phyloP scores from a whole-genome alignment of 805 yeast species.

The Myxozyma monticola region DNA sequence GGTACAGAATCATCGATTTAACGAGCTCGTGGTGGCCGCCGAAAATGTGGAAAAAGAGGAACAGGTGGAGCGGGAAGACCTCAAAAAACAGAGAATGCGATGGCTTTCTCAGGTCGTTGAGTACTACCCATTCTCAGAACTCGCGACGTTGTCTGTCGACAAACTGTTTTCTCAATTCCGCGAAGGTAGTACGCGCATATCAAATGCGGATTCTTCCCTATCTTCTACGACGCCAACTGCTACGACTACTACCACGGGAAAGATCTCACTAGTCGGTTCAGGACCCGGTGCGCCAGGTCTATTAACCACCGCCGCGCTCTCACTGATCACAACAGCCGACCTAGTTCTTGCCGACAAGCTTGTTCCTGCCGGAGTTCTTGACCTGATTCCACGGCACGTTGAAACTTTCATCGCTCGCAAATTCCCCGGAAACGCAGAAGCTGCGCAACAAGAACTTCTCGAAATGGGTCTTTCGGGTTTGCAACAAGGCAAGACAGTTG shows the following conservation, averaged over 20 bases:
- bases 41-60: conserved; percentile 41
- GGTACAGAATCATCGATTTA: conserved; percentile 58
- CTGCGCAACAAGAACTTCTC: conserved; percentile 83
- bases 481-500: conserved; percentile 69
- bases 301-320: conserved; percentile 80
- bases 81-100: conserved; percentile 55
- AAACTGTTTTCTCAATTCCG: conserved; percentile 53
- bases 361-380: conserved; percentile 85
- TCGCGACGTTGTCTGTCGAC: conserved; percentile 60
- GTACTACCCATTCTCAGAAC: conserved; percentile 72
- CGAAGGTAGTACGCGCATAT: not conserved
- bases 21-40: conserved; percentile 59
- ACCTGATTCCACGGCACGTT: conserved; percentile 73
- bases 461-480: conserved; percentile 69
- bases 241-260: not conserved
- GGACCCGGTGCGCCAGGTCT: conserved; percentile 90
- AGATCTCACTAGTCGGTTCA: conserved; percentile 73
- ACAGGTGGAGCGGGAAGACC: conserved; percentile 34
- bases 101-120: conserved; percentile 91
- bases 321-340: conserved; percentile 80
- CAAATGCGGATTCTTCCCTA: not conserved
- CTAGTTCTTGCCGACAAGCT: conserved; percentile 84
- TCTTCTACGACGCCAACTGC: not conserved
- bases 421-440: conserved; percentile 95
- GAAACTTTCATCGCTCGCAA: conserved; percentile 84